phyloP scores from a whole-genome alignment of 2,329 filamentous ascomycete species.

The Lachnellula cervina region DNA sequence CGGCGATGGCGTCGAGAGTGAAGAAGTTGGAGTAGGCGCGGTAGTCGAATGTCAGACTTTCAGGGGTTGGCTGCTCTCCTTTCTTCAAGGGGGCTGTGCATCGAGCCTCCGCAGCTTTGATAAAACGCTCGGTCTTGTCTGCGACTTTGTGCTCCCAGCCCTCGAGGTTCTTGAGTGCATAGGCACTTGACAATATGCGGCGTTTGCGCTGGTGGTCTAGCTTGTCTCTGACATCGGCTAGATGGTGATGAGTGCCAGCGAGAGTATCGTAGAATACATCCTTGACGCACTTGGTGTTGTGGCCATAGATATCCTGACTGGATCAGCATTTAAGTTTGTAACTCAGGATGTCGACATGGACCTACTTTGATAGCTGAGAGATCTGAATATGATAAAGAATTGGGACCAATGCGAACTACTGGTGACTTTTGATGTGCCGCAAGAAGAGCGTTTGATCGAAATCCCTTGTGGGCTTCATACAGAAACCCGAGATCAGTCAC shows the following conservation, averaged over 20 bases:
- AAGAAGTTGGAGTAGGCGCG: conserved; percentile 51
- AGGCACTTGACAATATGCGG: conserved; percentile 45
- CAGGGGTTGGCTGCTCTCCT: conserved; percentile 22
- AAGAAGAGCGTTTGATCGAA: conserved; percentile 39
- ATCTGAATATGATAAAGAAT: conserved; percentile 39
- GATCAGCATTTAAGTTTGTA: neutral
- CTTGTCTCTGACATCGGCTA: conserved; percentile 49
- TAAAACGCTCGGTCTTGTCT: conserved; percentile 43
- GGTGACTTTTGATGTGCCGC: conserved; percentile 43
- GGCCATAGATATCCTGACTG: conserved; percentile 44
- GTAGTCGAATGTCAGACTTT: conserved; percentile 45
- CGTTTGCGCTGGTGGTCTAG: conserved; percentile 47
- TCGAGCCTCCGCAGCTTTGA: conserved; percentile 39
- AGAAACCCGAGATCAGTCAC: conserved; percentile 44
- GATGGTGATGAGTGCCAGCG: conserved; percentile 45
- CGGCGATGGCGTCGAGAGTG: conserved; percentile 51
- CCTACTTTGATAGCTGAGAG: conserved; percentile 37
- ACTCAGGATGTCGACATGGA: neutral
- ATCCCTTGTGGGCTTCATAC: conserved; percentile 38
- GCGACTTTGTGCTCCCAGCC: conserved; percentile 51
- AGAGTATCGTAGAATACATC: conserved; percentile 43
- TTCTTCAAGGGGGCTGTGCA: conserved; percentile 35
- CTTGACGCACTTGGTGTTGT: conserved; percentile 46
- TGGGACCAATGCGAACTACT: conserved; percentile 43
- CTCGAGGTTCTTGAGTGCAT: conserved; percentile 49